Evolutionary conservation across 257 asterid genomes (phyloP).

Genomic region (Solanum peruvianum): DNA sequence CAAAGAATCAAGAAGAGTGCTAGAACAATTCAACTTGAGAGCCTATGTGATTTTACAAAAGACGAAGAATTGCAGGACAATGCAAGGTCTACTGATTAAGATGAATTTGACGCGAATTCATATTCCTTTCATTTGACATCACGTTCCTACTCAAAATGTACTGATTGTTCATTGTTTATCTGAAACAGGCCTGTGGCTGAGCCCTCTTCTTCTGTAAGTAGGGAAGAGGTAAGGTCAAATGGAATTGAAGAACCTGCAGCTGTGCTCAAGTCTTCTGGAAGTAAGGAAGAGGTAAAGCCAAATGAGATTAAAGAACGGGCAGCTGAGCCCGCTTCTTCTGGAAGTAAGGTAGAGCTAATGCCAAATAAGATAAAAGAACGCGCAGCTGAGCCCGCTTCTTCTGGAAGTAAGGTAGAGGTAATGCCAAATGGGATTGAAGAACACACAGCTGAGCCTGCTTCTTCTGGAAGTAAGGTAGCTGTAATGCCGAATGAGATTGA

Average conservation of each 20-base stretch:
- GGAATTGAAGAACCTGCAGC: not conserved
- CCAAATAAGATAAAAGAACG: not conserved
- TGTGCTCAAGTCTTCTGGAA: not conserved
- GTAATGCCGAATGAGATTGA: not conserved
- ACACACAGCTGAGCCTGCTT: not conserved
- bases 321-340: constrained; percentile 7
- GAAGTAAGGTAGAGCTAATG: not conserved
- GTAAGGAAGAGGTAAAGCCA: constrained; percentile 6
- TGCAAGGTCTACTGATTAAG: not conserved
- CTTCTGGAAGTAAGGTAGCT: constrained; percentile 5
- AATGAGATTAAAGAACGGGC: not conserved
- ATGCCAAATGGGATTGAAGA: not conserved
- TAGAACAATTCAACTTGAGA: constrained; percentile 46
- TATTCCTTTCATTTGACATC: not conserved
- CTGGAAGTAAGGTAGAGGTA: constrained; percentile 9
- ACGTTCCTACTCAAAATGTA: not conserved
- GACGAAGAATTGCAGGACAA: constrained; percentile 24
- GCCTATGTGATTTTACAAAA: constrained; percentile 56
- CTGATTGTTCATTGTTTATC: not conserved
- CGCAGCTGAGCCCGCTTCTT: not conserved
- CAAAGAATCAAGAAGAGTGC: constrained; percentile 62
- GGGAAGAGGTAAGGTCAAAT: not conserved
- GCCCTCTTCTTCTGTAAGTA: not conserved
- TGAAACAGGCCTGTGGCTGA: constrained; percentile 13
- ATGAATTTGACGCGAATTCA: not conserved